phyloP scores from a whole-genome alignment of 2,329 filamentous ascomycete genomes.

The Coleophoma crateriformis region DNA sequence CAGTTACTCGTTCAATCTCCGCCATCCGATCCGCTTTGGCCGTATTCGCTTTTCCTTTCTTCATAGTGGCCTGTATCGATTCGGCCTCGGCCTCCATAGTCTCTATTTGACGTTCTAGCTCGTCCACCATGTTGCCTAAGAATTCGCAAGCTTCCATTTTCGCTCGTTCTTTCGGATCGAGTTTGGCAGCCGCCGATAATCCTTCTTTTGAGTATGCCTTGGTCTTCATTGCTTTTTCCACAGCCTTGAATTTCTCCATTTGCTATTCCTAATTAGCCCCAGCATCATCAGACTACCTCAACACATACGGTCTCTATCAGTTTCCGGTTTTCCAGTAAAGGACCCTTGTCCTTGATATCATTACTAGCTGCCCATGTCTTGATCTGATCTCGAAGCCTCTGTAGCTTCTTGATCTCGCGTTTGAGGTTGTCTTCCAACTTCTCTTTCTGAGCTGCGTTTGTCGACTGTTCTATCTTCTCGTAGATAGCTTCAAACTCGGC shows the following conservation, averaged over 20 bases:
- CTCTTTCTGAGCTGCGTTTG: constrained; percentile 92
- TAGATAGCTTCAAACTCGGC: constrained; percentile 90
- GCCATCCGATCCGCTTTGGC: constrained; percentile 82
- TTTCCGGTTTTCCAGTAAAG: constrained; percentile 87
- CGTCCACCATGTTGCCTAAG: constrained; percentile 79
- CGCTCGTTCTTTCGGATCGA: constrained; percentile 97
- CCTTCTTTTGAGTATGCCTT: constrained; percentile 99
- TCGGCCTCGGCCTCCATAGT: constrained; percentile 86
- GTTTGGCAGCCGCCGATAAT: constrained; percentile 80
- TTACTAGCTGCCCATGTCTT: constrained; percentile 98
- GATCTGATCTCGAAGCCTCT: constrained; percentile 95
- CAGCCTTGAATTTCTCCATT: constrained; percentile 99
- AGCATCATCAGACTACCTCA: constrained; percentile 4
- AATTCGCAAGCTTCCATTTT: constrained; percentile 87
- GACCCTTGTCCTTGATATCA: constrained; percentile 99
- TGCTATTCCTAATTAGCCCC: constrained; percentile 51
- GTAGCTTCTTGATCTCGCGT: constrained; percentile 99
- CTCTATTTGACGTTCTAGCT: constrained; percentile 92
- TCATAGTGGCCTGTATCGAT: constrained; percentile 78
- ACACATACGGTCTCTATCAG: constrained; percentile 86
- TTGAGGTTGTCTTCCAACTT: constrained; percentile 98
- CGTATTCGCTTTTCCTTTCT: constrained; percentile 87
- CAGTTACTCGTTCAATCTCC: constrained; percentile 76
- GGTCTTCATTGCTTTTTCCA: constrained; percentile 99
- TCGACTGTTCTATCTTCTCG: constrained; percentile 93